Conservation (phyloP, 306 rosid genomes). For the Sicyos baderoa region DNA sequence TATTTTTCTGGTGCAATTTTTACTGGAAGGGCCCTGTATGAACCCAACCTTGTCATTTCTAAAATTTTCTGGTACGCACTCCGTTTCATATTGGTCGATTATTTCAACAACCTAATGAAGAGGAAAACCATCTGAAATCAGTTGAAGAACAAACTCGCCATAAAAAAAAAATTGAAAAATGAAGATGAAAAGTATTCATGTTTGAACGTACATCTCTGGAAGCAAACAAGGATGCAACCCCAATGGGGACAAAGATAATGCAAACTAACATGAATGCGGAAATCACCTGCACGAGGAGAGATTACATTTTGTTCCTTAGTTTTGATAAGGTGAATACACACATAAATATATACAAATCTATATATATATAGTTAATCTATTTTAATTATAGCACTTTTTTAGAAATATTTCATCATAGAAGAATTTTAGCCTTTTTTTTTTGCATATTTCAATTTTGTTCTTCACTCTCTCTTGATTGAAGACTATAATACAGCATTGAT, state of each 20-base stretch:
- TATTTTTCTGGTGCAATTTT: slow-evolving; percentile 41
- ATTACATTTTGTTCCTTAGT: slow-evolving; percentile 7
- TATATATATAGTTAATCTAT: too few relatives aligned
- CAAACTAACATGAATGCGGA: slow-evolving; percentile 78
- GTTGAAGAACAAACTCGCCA: slow-evolving; percentile 19
- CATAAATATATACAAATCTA: too few relatives aligned
- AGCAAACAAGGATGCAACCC: slow-evolving; percentile 73
- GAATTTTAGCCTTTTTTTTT: too few relatives aligned
- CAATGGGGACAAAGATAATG: slow-evolving; percentile 73
- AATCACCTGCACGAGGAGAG: slow-evolving; percentile 51
- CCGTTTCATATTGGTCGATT: slow-evolving; percentile 60
- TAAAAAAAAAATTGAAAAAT: not conserved
- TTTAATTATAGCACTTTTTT: too few relatives aligned
- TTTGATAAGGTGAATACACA: not conserved
- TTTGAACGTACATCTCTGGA: slow-evolving; percentile 59
- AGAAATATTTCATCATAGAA: too few relatives aligned
- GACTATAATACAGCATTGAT: too few relatives aligned
- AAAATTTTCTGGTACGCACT: slow-evolving; percentile 35
- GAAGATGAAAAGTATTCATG: slow-evolving; percentile 13
- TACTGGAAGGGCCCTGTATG: slow-evolving; percentile 42
- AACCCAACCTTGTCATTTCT: slow-evolving; percentile 39
- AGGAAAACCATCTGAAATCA: slow-evolving; percentile 27
- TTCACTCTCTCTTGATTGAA: too few relatives aligned
- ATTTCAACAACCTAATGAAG: slow-evolving; percentile 71
- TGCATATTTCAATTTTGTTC: too few relatives aligned